Evolutionary conservation across 2,329 filamentous ascomycete genomes (phyloP).

Genomic region (Ascochyta clinopodiicola): DNA sequence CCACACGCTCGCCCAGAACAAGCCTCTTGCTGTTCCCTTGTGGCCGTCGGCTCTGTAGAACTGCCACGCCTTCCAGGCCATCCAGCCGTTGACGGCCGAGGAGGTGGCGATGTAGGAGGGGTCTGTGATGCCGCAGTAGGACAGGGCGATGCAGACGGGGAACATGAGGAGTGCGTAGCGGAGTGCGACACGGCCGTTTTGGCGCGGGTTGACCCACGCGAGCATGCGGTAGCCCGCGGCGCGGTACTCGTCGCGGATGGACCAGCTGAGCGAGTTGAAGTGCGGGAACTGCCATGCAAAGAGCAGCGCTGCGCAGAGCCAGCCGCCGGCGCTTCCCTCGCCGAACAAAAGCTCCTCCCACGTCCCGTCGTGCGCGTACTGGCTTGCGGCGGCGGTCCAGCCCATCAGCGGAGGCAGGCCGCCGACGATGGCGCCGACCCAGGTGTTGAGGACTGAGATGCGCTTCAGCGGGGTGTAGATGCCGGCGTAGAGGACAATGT

Average conservation of each 20-base stretch:
- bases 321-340: conserved; percentile 75
- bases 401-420: conserved; percentile 97
- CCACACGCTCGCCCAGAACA: conserved; percentile 99
- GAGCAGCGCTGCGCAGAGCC: conserved; percentile 82
- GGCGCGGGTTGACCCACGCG: conserved; percentile 82
- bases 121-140: conserved; percentile 81
- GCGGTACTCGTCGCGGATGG: conserved; percentile 88
- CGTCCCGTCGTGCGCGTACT: conserved; percentile 69
- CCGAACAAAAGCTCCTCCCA: conserved; percentile 82
- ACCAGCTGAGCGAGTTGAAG: conserved; percentile 92
- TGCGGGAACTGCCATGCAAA: conserved; percentile 99
- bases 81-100: conserved; percentile 83
- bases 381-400: conserved; percentile 92
- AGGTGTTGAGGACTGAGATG: conserved; percentile 86
- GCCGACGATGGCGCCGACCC: conserved; percentile 91
- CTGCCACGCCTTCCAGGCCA: conserved; percentile 76
- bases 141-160: conserved; percentile 82
- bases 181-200: conserved; percentile 85
- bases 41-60: conserved; percentile 83
- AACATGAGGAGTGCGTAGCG: conserved; percentile 86
- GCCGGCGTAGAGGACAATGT: conserved; percentile 89
- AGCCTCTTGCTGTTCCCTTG: conserved; percentile 77
- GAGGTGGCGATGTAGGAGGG: conserved; percentile 84
- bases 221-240: conserved; percentile 73
- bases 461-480: conserved; percentile 93